Evolutionary conservation across 2,329 filamentous ascomycete species (phyloP), one percentile per base, ranked within the genome.

Genomic region (Phaeophleospora eucalypticola): DNA sequence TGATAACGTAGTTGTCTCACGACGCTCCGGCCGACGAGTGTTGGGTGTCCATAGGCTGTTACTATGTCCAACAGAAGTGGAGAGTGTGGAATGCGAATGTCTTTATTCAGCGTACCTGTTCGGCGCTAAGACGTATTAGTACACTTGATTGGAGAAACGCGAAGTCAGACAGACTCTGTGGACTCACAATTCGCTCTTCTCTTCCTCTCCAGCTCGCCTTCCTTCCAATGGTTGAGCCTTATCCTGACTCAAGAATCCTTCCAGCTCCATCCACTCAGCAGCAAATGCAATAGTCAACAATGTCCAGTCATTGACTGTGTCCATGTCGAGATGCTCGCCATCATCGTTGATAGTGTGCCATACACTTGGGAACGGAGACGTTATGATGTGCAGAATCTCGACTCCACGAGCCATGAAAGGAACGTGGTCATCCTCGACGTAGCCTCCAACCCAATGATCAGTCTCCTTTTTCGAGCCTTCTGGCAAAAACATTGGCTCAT

Each of bases 311-410:
- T 86, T 79, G 29, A 90, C 80, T 0, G 87, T 91, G 7, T 80
- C 74, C 56, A 84, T 72, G 66, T 98, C 89, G 46, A 98, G 70
- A 68, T 97, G 86, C 56, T 84, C 82, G 2, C 82, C 91, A 58
- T 95, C 84, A 63, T 98, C 93, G 0, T 83, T 72, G 60, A 89
- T 81, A 1, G 76, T 84, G 70, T 98, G 93, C 93, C 93, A 98
- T 1, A 94, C 86, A 0, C 57, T 43, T 0, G 90, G 90, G 64
- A 97, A 97, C 0, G 84, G 84, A 3, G 74, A 77, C 0, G 91
- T 89, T 47, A 98, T 97, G 19, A 98, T 68, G 69, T 98, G 93
- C 48, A 98, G 68, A 14, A 97, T 77, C 20, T 94, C 84, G 0
- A 97, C 91, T 1, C 93, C 93, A 29, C 88, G 80, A 29, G 73